Evolutionary conservation across 2,329 filamentous ascomycete species (phyloP), one percentile per base, ranked within the genome.

Genomic region (Apiospora koreana): DNA sequence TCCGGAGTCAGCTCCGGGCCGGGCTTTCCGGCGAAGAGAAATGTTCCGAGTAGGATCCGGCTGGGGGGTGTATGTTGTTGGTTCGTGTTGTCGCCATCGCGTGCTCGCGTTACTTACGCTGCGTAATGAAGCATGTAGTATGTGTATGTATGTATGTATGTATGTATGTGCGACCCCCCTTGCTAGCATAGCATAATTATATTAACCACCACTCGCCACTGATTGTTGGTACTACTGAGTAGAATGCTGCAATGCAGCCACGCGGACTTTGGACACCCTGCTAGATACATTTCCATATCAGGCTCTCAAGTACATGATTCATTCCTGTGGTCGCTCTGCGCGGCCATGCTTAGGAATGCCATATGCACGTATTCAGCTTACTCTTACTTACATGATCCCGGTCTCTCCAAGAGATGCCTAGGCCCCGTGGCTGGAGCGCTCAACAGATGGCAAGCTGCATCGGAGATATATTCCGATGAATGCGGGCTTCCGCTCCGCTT

Each of bases 401-500:
- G 48, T 31, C 48, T 54, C 14, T n/a, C 23, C 48, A 54, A 31
- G 48, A 54, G 48, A 31, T 54, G 48, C 10, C 48, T 58, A 16
- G 41, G 28, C 50, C 50, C 31, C 50, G n/a, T n/a, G n/a, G n/a
- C n/a, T 16, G 21, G 31, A 38, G 31, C 10, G 9, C 31, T 18
- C 31, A 38, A 62, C 31, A 38, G 54, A 62, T 62, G 54, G 54
- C 31, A 62, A 38, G 31, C 54, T 38, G 54, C 54, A 62, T 62
- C 54, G 54, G 54, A 62, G 31, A 62, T 62, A 62, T 62, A 62
- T 23, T 62, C 38, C 54, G 54, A 35, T 62, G 35, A 35, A 58
- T 58, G 50, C 25, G 28, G 50, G 50, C 16, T 31, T 21, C 50
- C 28, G 21, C 50, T 28, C 18, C 35, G 25, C 50, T 8, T 21